Evolutionary conservation across 2,329 filamentous ascomycete species (phyloP).

Genomic region (Pseudocercospora crystallina): DNA sequence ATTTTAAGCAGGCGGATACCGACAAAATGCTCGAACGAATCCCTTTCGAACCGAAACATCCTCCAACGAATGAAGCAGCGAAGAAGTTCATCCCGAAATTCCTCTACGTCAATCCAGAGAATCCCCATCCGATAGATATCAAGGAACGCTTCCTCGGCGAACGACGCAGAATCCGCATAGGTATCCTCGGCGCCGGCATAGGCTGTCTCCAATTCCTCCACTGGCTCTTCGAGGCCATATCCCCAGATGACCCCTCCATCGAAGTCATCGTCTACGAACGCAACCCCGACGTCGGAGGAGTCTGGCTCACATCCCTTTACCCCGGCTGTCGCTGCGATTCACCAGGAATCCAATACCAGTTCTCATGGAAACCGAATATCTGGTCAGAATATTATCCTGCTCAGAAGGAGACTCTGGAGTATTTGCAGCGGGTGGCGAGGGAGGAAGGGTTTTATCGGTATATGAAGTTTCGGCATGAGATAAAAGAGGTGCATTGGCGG

Average conservation of each 20-base stretch:
- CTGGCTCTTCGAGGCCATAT: too few relatives aligned
- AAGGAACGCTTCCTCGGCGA: constrained; percentile 20
- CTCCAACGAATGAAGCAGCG: neutral
- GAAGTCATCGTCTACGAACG: constrained; percentile 22
- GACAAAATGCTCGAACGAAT: neutral
- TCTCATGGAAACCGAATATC: constrained; percentile 31
- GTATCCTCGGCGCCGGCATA: constrained; percentile 20
- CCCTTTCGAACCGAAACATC: neutral
- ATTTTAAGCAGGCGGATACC: too few relatives aligned
- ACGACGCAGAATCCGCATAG: constrained; percentile 15
- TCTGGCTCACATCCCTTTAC: constrained; percentile 37
- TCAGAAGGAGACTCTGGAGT: constrained; percentile 17
- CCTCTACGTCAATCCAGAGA: constrained; percentile 1
- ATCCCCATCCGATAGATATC: constrained; percentile 8
- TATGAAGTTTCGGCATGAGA: constrained; percentile 20
- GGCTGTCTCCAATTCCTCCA: constrained; percentile 20
- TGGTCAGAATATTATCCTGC: constrained; percentile 20
- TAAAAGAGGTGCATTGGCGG: constrained; percentile 12
- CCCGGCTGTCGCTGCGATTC: constrained; percentile 36
- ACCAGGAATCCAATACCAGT: constrained; percentile 33
- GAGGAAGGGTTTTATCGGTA: constrained; percentile 19
- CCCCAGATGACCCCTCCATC: too few relatives aligned
- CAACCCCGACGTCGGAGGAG: constrained; percentile 37
- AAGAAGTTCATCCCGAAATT: constrained; percentile 7
- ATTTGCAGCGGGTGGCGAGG: constrained; percentile 11